Percentiles rank a stretch among this genome's conserved stretches.
Evolutionary conservation across 768 basidiomycete species (phyloP).

Genomic region (Lentinula raphanica): DNA sequence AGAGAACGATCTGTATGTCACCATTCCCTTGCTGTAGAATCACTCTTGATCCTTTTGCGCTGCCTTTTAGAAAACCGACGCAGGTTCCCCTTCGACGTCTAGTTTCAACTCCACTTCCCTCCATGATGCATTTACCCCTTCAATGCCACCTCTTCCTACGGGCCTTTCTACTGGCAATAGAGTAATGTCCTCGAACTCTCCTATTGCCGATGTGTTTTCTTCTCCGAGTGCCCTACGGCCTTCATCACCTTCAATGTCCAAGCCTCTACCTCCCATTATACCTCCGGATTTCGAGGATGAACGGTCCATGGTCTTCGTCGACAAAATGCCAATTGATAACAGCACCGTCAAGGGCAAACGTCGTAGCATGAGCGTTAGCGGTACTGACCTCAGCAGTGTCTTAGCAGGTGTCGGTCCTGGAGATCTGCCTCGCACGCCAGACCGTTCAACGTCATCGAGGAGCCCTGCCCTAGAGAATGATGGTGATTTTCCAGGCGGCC

Average conservation of each 20-base stretch:
- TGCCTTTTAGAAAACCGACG: conserved; percentile 50
- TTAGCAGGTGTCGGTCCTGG: conserved; percentile 31
- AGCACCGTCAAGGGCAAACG: conserved; percentile 41
- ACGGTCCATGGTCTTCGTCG: conserved; percentile 53
- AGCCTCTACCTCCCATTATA: conserved; percentile 61
- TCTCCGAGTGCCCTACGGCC: conserved; percentile 20
- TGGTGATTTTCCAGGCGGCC: background rate
- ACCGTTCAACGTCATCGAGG: background rate
- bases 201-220: conserved; percentile 49
- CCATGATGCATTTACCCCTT: conserved; percentile 43
- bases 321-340: conserved; percentile 31
- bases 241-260: conserved; percentile 34
- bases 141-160: conserved; percentile 49
- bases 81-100: conserved; percentile 26
- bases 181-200: conserved; percentile 34
- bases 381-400: conserved; percentile 50
- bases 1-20: conserved; percentile 64
- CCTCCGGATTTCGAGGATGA: conserved; percentile 44
- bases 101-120: conserved; percentile 36
- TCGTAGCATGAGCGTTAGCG: conserved; percentile 70
- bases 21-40: background rate
- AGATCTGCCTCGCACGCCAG: background rate
- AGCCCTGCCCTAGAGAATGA: background rate
- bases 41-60: conserved; percentile 11
- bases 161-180: conserved; percentile 40